Evolutionary conservation across 1,284 basidiomycete genomes (phyloP).

Genomic region (Schizophyllum commune): DNA sequence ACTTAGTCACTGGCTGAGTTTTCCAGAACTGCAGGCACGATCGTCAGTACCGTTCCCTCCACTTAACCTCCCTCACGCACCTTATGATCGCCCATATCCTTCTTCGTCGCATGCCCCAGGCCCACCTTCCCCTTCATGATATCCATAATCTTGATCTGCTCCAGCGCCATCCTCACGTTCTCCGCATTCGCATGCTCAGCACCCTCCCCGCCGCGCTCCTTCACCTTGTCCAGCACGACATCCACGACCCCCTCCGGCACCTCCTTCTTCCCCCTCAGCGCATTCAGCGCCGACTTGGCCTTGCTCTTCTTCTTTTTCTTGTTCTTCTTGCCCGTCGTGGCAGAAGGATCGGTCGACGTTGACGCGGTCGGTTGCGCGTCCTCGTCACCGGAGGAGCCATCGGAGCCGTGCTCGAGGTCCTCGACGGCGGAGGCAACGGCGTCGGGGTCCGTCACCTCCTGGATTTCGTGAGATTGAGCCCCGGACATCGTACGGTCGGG

Average conservation of each 20-base stretch:
- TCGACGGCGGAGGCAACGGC: neutral
- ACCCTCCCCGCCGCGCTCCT: conserved; percentile 45
- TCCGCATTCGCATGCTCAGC: conserved; percentile 46
- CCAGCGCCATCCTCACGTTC: conserved; percentile 51
- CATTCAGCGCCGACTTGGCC: conserved; percentile 43
- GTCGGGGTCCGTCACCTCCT: neutral
- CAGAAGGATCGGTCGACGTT: conserved; percentile 21
- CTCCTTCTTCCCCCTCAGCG: conserved; percentile 42
- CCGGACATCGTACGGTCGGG: neutral
- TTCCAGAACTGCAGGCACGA: conserved; percentile 72
- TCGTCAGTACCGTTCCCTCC: conserved; percentile 4
- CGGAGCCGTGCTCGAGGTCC: neutral
- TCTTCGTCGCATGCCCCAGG: conserved; percentile 61
- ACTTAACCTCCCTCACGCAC: conserved; percentile 29
- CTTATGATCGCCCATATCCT: conserved; percentile 83
- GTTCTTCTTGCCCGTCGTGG: conserved; percentile 41
- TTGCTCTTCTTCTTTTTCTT: conserved; percentile 74
- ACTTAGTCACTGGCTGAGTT: conserved; percentile 91
- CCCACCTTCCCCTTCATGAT: conserved; percentile 65
- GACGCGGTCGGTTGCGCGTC: neutral
- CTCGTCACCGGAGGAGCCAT: neutral
- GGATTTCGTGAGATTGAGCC: neutral
- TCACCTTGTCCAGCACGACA: conserved; percentile 51
- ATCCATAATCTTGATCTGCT: conserved; percentile 69
- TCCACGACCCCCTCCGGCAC: conserved; percentile 55